phyloP scores from a whole-genome alignment of 345 rosid species.

The Melaleuca alternifolia region DNA sequence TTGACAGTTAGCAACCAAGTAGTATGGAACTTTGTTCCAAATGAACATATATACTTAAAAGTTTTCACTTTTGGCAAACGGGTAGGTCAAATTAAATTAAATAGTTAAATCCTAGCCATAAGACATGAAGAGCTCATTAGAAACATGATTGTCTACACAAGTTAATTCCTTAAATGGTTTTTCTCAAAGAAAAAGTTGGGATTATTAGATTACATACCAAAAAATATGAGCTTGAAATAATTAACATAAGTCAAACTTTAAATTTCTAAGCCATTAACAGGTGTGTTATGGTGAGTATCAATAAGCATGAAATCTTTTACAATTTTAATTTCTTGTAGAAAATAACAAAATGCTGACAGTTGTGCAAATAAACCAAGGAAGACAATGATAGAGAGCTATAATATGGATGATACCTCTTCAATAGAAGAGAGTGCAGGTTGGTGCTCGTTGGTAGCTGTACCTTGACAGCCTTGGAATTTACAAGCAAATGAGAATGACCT shows the following conservation, averaged over 20 bases:
- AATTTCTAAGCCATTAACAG: neutral
- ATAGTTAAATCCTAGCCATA: too few species aligned
- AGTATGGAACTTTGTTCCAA: too few species aligned
- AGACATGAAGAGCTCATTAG: neutral
- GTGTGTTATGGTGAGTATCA: neutral
- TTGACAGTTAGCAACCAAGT: too few species aligned
- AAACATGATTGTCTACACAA: neutral
- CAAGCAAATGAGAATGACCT: neutral
- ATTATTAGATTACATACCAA: neutral
- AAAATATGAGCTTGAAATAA: neutral
- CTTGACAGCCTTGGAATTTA: neutral
- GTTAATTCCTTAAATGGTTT: neutral
- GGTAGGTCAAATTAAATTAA: too few species aligned
- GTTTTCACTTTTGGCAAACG: too few species aligned
- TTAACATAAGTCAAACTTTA: neutral
- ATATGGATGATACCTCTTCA: neutral
- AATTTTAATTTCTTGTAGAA: too few species aligned
- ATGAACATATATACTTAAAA: too few species aligned
- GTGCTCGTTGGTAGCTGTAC: accelerated
- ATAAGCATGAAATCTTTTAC: too few species aligned
- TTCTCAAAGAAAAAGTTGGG: neutral
- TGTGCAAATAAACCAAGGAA: neutral
- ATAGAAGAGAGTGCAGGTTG: neutral
- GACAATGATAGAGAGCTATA: neutral
- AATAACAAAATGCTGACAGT: neutral